Conservation (phyloP, 768 basidiomycete genomes). For the Hypsizygus marmoreus region DNA sequence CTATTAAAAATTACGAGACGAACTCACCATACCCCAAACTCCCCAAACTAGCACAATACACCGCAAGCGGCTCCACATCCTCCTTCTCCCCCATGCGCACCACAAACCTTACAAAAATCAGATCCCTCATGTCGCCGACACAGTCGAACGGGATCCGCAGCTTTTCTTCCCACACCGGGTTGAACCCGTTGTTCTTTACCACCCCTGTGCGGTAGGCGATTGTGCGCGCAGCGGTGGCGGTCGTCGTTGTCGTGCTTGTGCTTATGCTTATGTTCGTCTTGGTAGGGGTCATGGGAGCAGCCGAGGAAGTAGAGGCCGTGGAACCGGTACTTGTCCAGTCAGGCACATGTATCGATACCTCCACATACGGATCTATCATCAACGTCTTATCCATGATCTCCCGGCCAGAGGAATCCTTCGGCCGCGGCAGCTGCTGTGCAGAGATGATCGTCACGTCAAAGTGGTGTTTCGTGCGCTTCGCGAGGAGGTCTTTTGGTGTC, state of each 20-base stretch:
- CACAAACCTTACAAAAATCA: conserved; percentile 83
- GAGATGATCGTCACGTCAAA: conserved; percentile 57
- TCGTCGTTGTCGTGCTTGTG: conserved; percentile 14
- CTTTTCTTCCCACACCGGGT: conserved; percentile 84
- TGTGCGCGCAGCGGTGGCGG: conserved; percentile 41
- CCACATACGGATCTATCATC: conserved; percentile 67
- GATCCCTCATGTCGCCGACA: conserved; percentile 75
- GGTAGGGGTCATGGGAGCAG: conserved; percentile 7
- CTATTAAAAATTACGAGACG: no score
- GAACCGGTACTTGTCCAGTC: conserved; percentile 58
- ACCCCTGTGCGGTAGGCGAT: conserved; percentile 60
- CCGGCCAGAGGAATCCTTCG: conserved; percentile 66
- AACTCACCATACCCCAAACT: conserved; percentile 70
- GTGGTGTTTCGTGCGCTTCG: conserved; percentile 57
- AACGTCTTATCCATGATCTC: conserved; percentile 62
- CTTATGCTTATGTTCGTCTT: conserved; percentile 7
- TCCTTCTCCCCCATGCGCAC: conserved; percentile 69
- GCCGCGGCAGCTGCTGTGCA: conserved; percentile 80
- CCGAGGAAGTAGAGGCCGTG: conserved; percentile 9
- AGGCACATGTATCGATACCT: conserved; percentile 74
- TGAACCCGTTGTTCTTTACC: conserved; percentile 91
- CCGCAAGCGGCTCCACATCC: conserved; percentile 66
- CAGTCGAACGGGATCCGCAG: conserved; percentile 75
- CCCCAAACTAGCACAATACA: conserved; percentile 76
- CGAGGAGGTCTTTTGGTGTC: conserved; percentile 58